These are phyloP conservation scores for Monosporozyma yasuniensis DNA, from an alignment of 805 yeast genomes.

Conservation along the genomic window DNA sequence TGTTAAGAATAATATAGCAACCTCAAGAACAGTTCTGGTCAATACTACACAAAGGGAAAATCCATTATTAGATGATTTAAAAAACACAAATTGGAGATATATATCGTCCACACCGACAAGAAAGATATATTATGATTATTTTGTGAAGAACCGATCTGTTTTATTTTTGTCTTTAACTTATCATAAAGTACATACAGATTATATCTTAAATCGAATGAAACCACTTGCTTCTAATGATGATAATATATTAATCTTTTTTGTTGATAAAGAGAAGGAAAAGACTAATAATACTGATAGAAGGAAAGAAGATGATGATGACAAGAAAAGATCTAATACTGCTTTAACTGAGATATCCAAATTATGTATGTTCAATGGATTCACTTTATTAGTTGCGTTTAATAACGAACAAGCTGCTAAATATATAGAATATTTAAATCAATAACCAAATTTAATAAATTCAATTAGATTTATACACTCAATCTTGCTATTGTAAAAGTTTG, in stretches of 20 bases:
- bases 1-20: background rate
- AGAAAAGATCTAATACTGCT: conserved; percentile 37
- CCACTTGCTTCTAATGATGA: conserved; percentile 34
- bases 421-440: conserved; percentile 26
- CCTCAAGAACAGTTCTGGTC: conserved; percentile 39
- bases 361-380: conserved; percentile 35
- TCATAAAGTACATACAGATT: conserved; percentile 70
- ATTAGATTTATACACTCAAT: background rate
- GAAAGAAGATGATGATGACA: conserved; percentile 23
- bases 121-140: conserved; percentile 51
- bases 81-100: conserved; percentile 47
- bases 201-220: conserved; percentile 50
- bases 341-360: conserved; percentile 33
- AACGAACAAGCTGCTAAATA: conserved; percentile 48
- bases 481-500: background rate
- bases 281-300: background rate
- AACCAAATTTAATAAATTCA: background rate
- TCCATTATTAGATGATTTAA: conserved; percentile 51
- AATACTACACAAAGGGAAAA: conserved; percentile 64
- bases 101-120: conserved; percentile 29
- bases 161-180: conserved; percentile 61
- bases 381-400: conserved; percentile 36
- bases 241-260: conserved; percentile 51
- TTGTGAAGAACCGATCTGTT: conserved; percentile 48
- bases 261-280: conserved; percentile 14